Conservation (phyloP, 2,329 filamentous ascomycete species). For the Colletotrichum tropicale region DNA sequence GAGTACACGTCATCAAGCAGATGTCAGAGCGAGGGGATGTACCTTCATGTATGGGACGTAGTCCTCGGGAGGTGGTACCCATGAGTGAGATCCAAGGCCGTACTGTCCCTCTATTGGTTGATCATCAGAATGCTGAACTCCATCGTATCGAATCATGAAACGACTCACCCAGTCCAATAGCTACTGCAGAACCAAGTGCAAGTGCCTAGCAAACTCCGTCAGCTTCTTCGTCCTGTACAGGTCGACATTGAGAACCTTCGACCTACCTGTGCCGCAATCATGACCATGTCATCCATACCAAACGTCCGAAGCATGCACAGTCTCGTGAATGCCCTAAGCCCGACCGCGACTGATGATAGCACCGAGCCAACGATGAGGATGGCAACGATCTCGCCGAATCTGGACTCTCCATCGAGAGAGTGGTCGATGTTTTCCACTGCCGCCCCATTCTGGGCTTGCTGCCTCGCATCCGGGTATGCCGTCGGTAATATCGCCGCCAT, state of each 20-base stretch:
- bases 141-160: neutral
- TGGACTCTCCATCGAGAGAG: conserved; percentile 24
- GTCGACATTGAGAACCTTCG: neutral
- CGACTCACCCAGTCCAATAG: conserved; percentile 26
- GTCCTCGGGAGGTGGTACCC: conserved; percentile 20
- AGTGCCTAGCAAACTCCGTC: conserved; percentile 3
- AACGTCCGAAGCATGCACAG: conserved; percentile 24
- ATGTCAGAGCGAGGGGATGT: neutral
- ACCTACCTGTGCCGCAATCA: conserved; percentile 23
- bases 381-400: conserved; percentile 22
- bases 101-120: conserved; percentile 23
- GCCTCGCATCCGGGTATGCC: neutral
- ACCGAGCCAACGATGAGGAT: conserved; percentile 25
- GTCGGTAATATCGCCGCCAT: neutral
- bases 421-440: conserved; percentile 5
- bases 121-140: neutral
- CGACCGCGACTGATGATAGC: conserved; percentile 24
- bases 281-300: conserved; percentile 27
- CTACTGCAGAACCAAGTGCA: conserved; percentile 23
- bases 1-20: neutral
- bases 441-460: neutral
- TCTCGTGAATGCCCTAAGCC: conserved; percentile 25
- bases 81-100: conserved; percentile 27
- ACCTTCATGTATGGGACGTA: conserved; percentile 26
- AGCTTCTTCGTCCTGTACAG: neutral